Percentiles rank a stretch among this genome's conserved stretches.
Evolutionary conservation across 176 grass and related monocot genomes (phyloP).

Genomic region (Areca catechu): DNA sequence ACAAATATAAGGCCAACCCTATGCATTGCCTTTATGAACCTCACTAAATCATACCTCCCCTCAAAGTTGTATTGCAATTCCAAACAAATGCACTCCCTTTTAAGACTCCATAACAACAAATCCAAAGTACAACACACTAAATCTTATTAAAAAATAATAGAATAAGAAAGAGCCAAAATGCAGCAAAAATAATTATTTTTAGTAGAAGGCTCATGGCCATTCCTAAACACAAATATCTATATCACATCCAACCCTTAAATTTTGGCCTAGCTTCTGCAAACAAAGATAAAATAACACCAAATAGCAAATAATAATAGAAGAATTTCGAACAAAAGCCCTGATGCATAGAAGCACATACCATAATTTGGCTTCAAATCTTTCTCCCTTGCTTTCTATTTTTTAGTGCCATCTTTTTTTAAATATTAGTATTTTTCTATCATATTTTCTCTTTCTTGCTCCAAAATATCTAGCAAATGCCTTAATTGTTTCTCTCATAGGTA

Average conservation of each 20-base stretch:
- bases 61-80: constrained; percentile 75
- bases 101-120: constrained; percentile 3
- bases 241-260: constrained; percentile 90
- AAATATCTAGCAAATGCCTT: no score
- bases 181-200: constrained; percentile 39
- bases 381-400: no score
- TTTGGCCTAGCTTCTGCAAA: constrained; percentile 83
- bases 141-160: background rate
- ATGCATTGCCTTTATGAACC: constrained; percentile 80
- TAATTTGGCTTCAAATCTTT: no score
- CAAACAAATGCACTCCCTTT: constrained; percentile 15
- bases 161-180: constrained; percentile 1
- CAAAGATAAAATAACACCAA: background rate
- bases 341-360: no score
- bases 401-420: no score
- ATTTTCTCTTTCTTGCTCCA: no score
- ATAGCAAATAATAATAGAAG: no score
- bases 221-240: constrained; percentile 97
- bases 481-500: no score
- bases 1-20: constrained; percentile 85
- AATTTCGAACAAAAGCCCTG: no score
- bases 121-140: background rate
- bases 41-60: constrained; percentile 93
- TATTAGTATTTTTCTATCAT: no score
- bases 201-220: constrained; percentile 85